Evolutionary conservation across 2,329 filamentous ascomycete genomes (phyloP), one percentile per base, ranked within the genome.

Genomic region (Fonsecaea multimorphosa): DNA sequence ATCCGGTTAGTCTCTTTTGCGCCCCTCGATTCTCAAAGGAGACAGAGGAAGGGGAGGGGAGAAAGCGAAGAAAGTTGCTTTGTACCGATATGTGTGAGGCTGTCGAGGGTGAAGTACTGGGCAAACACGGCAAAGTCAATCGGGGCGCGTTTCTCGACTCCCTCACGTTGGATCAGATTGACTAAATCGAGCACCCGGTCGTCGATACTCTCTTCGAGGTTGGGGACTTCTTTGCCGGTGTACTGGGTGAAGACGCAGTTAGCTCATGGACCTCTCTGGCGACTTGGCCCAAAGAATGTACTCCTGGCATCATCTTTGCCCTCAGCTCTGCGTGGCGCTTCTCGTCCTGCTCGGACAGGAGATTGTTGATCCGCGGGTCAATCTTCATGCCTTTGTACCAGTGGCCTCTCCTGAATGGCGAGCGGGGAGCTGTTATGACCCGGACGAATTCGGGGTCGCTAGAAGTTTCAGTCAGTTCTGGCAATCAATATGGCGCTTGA

Each of bases 191-290:
- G 27, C 46, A 63, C 19, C 12, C 52, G 14, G 7, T 61, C 53
- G 55, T 68, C 63, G 19, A 70, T 67, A 22, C 59, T 60, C 24
- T 51, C 34, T 54, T 71, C 69, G 34, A 70, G 58, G 29, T 53
- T 54, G n/a, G 60, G 62, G n/a, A 63, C 53, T 34, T 70, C 68
- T 58, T 66, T 70, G 5, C 58, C 66, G 1, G 66, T 55, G 36
- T 68, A 68, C 68, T 67, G 32, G 29, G n/a, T 3, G 24, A 22
- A 34, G 24, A 59, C 29, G 1, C n/a, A 16, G 57, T 59, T 38
- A 59, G n/a, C 22, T 27, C 49, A 22, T 32, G 31, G 22, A 1
- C 14, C 2, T 59, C 2, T 59, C 19, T 32, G 11, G 9, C 2
- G 14, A 5, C 22, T 16, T 6, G 11, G 8, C 19, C 24, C 24